phyloP scores from a whole-genome alignment of 1,139 yeast species.

The Geotrichum europaeum region DNA sequence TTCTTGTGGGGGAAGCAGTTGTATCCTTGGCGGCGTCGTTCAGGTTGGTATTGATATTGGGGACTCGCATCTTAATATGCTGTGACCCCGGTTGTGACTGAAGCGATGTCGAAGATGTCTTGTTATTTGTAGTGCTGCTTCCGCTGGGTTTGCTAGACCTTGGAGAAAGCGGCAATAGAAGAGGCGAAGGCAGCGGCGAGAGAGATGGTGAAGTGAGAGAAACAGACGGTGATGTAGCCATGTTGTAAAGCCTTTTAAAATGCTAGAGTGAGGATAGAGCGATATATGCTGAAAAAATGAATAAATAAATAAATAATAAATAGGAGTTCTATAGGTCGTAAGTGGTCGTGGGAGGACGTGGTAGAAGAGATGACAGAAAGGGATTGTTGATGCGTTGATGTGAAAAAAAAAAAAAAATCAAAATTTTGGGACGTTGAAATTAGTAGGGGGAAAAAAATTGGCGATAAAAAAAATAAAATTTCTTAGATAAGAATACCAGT shows the following conservation, averaged over 20 bases:
- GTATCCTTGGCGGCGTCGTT: neutral
- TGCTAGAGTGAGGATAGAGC: neutral
- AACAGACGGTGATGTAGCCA: conserved; percentile 8
- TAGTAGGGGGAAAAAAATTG: neutral
- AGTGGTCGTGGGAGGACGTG: neutral
- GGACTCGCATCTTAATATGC: conserved; percentile 4
- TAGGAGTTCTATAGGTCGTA: neutral
- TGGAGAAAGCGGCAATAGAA: conserved; percentile 18
- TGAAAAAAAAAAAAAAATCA: neutral
- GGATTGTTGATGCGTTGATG: neutral
- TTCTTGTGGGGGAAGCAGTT: conserved; percentile 4
- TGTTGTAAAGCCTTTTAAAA: neutral
- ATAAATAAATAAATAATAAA: neutral
- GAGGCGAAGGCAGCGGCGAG: conserved; percentile 18
- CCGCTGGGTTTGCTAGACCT: conserved; percentile 1
- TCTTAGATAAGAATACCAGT: neutral
- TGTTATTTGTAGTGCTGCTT: neutral
- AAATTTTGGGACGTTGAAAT: neutral
- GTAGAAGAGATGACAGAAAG: neutral
- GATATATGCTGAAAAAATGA: neutral
- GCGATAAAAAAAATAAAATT: neutral
- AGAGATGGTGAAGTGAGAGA: conserved; percentile 12
- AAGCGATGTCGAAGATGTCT: neutral
- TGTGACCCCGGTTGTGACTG: neutral
- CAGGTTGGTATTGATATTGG: conserved; percentile 3